Evolutionary conservation across 179 eudicot species (phyloP).

Genomic region (Spinacia oleracea): DNA sequence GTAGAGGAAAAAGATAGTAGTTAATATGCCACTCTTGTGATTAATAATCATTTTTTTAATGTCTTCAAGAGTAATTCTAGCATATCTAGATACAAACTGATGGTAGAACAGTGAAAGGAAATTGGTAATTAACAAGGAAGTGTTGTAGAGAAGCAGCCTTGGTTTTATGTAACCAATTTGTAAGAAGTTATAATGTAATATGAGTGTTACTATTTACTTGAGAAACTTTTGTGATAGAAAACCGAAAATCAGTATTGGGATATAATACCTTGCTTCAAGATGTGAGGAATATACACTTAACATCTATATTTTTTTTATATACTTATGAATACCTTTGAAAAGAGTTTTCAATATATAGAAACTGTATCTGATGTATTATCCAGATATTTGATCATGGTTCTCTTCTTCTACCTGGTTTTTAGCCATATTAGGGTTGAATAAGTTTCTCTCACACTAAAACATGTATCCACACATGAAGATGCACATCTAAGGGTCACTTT

Average conservation of each 20-base stretch:
- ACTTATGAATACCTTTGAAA: not conserved
- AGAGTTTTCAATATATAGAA: not conserved
- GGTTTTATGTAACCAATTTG: not conserved
- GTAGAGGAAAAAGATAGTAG: not conserved
- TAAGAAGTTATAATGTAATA: not conserved
- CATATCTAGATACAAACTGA: too few relatives aligned
- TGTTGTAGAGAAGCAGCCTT: not conserved
- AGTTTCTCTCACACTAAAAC: not conserved
- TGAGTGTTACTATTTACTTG: too few relatives aligned
- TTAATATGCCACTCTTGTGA: not conserved
- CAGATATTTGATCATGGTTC: not conserved
- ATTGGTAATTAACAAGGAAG: not conserved
- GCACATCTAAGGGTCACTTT: too few relatives aligned
- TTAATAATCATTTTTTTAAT: not conserved
- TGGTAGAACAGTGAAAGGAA: not conserved
- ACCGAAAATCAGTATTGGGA: too few relatives aligned
- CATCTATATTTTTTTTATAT: not conserved
- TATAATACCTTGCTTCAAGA: not conserved
- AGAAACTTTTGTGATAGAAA: too few relatives aligned
- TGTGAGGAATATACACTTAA: not conserved
- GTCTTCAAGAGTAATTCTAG: not conserved
- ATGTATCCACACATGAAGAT: not conserved
- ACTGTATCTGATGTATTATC: not conserved
- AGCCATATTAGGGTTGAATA: not conserved
- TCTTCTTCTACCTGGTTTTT: too few relatives aligned